Percentiles rank a stretch among this genome's conserved stretches.
Evolutionary conservation across 1,284 basidiomycete genomes (phyloP).

Genomic region (Ustanciosporium gigantosporum): DNA sequence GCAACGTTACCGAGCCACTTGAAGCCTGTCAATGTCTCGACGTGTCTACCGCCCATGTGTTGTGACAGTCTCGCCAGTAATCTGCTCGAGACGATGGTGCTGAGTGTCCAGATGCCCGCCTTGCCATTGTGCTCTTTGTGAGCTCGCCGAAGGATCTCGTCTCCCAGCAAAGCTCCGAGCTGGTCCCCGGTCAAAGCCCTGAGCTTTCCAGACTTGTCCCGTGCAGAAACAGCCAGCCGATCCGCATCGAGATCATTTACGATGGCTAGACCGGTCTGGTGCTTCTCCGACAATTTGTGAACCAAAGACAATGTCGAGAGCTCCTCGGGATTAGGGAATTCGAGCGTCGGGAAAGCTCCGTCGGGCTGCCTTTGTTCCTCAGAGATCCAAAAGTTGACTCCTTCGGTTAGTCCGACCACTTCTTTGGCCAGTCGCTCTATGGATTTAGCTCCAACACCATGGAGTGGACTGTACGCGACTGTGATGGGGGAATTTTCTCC

Average conservation of each 20-base stretch:
- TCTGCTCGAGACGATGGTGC: constrained; percentile 48
- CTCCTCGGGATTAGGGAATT: constrained; percentile 55
- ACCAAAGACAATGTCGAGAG: constrained; percentile 47
- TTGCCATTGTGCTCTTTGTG: constrained; percentile 8
- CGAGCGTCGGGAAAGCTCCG: constrained; percentile 50
- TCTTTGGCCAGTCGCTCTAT: constrained; percentile 29
- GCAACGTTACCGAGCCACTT: constrained; percentile 55
- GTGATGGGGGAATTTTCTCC: constrained; percentile 20
- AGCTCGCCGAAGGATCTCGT: constrained; percentile 45
- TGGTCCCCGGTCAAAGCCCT: constrained; percentile 50
- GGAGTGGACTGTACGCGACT: constrained; percentile 50
- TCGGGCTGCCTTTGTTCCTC: constrained; percentile 48
- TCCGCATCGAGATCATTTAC: constrained; percentile 56
- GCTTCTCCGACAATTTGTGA: constrained; percentile 44
- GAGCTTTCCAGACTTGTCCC: constrained; percentile 35
- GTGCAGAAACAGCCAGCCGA: constrained; percentile 43
- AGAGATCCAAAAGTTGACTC: constrained; percentile 38
- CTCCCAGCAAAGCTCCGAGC: constrained; percentile 46
- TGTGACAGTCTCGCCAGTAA: constrained; percentile 44
- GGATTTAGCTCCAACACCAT: constrained; percentile 48
- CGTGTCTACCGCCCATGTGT: constrained; percentile 30
- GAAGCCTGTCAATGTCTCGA: constrained; percentile 54
- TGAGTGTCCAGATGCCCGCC: constrained; percentile 31
- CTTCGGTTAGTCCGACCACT: constrained; percentile 33
- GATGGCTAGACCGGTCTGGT: constrained; percentile 43